Base-by-base conservation (phyloP, 371 early-diverging fungal species). In the Apophysomyces elegans region DNA sequence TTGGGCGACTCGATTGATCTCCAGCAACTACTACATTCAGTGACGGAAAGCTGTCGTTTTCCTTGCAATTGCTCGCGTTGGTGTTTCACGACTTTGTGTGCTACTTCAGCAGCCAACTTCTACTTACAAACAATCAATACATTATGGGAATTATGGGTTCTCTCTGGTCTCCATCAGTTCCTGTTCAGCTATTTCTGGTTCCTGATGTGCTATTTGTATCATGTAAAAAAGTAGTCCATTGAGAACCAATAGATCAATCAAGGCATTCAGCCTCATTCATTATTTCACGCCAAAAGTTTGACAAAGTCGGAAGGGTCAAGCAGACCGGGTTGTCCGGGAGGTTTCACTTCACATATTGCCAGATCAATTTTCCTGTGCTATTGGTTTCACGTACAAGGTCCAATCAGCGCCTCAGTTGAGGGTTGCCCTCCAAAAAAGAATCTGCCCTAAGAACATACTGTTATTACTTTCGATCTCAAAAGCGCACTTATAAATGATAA, bases 241-340 rank as follows among this genome's bases (percentile, higher is more conserved):
- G 26, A 26, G 26, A 26, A 26, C 1, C 26, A 26, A 26, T 26
- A 26, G n/a, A 43, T 13, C 36, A 26, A 43, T 44, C 16, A 44
- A 36, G 4, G 43, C 26, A 45, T 61, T 46, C 26, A 61, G 13
- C 46, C 13, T 61, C 7, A 12, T 11, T 3, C 14, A 43, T 35
- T 46, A 32, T 44, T 46, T 46, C 26, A 61, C 35, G n/a, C 61
- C 61, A 43, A 61, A 61, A 18, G 61, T 26, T 61, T 61, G 7
- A 61, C 35, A 26, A 61, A 61, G 1, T 46, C 61, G 6, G 46
- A 61, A 61, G 6, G 5, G 32, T 44, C 61, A 14, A 35, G 2
- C 16, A 7, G 14, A 13, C 45, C 60, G 11, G 26, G 44, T 60
- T 45, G 36, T 14, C 26, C 13, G 13, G 14, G 45, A 14, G 43